Evolutionary conservation across 495 filamentous ascomycete species (phyloP).

Genomic region (Aspergillus kassunensis): DNA sequence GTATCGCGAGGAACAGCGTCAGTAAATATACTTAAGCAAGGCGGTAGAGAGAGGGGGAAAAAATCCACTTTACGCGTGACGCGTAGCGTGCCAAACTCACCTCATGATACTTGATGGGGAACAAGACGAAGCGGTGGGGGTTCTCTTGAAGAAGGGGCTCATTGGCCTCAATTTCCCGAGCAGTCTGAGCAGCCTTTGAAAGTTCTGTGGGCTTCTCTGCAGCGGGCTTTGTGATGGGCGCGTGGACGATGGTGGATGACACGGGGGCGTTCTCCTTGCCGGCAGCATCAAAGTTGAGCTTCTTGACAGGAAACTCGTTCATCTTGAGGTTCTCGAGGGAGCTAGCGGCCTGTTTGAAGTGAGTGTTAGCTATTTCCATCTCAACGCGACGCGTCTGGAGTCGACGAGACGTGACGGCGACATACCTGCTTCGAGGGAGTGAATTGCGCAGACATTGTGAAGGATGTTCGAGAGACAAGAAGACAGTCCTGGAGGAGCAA

Average conservation of each 20-base stretch:
- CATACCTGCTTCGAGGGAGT: slow-evolving; percentile 87
- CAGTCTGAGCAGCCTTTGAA: slow-evolving; percentile 55
- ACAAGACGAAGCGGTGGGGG: slow-evolving; percentile 92
- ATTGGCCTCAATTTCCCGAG: slow-evolving; percentile 58
- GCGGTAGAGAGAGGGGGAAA: too few relatives aligned
- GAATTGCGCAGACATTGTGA: slow-evolving; percentile 63
- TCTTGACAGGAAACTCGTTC: slow-evolving; percentile 84
- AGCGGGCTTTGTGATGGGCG: slow-evolving; percentile 45
- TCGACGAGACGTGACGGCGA: slow-evolving; percentile 36
- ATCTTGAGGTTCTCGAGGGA: slow-evolving; percentile 87
- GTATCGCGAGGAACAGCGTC: slow-evolving; percentile 14
- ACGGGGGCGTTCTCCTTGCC: slow-evolving; percentile 82
- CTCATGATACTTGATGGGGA: slow-evolving; percentile 99
- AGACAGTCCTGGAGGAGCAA: slow-evolving; percentile 14
- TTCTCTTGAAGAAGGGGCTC: slow-evolving; percentile 96
- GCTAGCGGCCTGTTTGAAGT: slow-evolving; percentile 63
- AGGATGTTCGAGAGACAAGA: slow-evolving; percentile 19
- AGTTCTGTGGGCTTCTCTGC: slow-evolving; percentile 45
- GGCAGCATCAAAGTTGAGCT: slow-evolving; percentile 65
- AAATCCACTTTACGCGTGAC: slow-evolving; percentile 67
- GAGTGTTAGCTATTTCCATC: slow-evolving; percentile 22
- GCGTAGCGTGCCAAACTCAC: slow-evolving; percentile 64
- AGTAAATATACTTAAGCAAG: slow-evolving; percentile 11
- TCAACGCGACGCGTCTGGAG: slow-evolving; percentile 33
- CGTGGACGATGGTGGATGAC: slow-evolving; percentile 48